Evolutionary conservation across 805 yeast species (phyloP), one percentile per base, ranked within the genome.

Genomic region (Hermanozyma aechmeae): DNA sequence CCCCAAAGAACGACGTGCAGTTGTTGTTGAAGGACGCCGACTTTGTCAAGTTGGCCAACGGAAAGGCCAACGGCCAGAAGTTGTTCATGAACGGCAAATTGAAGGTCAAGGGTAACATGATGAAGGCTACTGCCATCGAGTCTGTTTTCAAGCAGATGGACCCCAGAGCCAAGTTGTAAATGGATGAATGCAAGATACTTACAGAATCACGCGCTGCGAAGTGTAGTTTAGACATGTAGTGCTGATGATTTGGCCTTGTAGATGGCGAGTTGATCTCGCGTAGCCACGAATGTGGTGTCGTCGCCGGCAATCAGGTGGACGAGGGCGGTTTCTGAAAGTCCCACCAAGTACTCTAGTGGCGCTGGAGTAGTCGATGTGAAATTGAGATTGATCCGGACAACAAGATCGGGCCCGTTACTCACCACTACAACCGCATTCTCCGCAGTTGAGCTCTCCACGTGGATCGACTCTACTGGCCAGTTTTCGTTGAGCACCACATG

Each of bases 91-190:
- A 71, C 45, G 95, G 95, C 24, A 79, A 79, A 57, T 71, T 84
- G 56, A 83, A 82, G 68, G 77, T 84, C 40, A 81, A 78, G 66
- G 95, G 95, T 41, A 82, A 85, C 62, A 79, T 84, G 61, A 80
- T 80, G 87, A 84, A 84, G 68, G 94, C 94, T 31, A 73, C 87
- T 25, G 72, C 73, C 35, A 72, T 81, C 35, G 89, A 80, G 56
- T 60, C 68, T 27, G 72, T 81, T 28, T 68, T 81, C 58, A 76
- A 76, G 65, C 38, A 55, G 17, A 40, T 60, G 29, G 68, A 53
- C 46, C 63, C 65, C 33, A 60, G 56, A 50, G 52, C 69, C 28
- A 63, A 63, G 53, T 61, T 61, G 48, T 61, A 31, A 22, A 23
- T n/a, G n/a, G n/a, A n/a, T n/a, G n/a, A n/a, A n/a, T 24, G 23